Conservation (phyloP, 2,329 filamentous ascomycete species). For the Fusarium dlaminii region DNA sequence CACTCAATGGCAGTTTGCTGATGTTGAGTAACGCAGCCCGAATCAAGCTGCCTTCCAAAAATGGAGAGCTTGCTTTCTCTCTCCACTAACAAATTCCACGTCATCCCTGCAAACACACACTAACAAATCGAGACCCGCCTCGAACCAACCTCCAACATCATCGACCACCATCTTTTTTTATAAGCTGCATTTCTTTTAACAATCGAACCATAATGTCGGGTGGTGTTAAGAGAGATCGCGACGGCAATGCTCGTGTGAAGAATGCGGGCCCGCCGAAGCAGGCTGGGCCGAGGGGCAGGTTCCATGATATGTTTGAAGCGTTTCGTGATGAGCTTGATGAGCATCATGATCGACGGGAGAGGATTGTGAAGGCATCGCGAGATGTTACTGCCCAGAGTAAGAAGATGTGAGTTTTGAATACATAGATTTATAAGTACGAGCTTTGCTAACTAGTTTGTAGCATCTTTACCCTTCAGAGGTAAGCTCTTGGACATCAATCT, state of each 20-base stretch:
- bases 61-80: conserved; percentile 10
- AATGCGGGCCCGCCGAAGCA: conserved; percentile 39
- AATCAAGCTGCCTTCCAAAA: conserved; percentile 25
- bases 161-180: conserved; percentile 14
- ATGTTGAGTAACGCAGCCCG: conserved; percentile 9
- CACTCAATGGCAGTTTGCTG: conserved; percentile 17
- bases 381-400: conserved; percentile 96
- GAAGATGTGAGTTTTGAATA: conserved; percentile 76
- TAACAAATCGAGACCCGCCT: conserved; percentile 32
- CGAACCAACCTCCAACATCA: conserved; percentile 36
- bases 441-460: conserved; percentile 34
- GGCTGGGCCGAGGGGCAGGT: conserved; percentile 52
- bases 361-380: conserved; percentile 87
- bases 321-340: conserved; percentile 92
- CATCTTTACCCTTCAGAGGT: conserved; percentile 54
- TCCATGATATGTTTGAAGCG: conserved; percentile 81
- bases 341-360: conserved; percentile 91
- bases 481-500: conserved; percentile 5
- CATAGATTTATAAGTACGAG: neutral
- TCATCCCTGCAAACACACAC: conserved; percentile 35
- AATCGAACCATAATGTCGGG: conserved; percentile 15
- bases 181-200: neutral
- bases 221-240: conserved; percentile 44
- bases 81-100: conserved; percentile 32
- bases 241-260: conserved; percentile 59